Evolutionary conservation across 176 grass and related monocot species (phyloP).

Genomic region (Carex littledalei): DNA sequence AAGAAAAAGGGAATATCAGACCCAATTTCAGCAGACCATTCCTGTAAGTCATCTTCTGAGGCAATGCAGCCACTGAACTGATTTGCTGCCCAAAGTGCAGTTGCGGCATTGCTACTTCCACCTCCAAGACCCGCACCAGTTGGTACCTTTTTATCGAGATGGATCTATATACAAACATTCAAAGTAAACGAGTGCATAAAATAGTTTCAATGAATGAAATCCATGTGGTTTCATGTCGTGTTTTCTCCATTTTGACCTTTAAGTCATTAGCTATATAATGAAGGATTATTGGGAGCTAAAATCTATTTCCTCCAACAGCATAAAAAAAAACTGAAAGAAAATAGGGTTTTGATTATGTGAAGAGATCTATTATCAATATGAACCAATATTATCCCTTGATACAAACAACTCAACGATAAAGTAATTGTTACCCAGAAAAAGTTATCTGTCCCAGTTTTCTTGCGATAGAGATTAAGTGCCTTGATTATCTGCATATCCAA

Average conservation of each 20-base stretch:
- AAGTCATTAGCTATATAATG: background rate
- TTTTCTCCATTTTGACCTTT: background rate
- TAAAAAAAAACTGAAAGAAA: background rate
- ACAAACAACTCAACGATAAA: background rate
- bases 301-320: background rate
- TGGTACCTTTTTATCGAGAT: constrained; percentile 97
- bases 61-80: constrained; percentile 91
- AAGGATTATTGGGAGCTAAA: background rate
- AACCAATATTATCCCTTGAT: background rate
- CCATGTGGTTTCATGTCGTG: background rate
- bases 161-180: constrained; percentile 44
- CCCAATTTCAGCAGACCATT: constrained; percentile 98
- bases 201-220: background rate
- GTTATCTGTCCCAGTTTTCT: constrained; percentile 89
- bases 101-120: constrained; percentile 96
- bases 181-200: background rate
- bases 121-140: constrained; percentile 99
- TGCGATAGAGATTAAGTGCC: constrained; percentile 90
- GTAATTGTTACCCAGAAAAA: constrained; percentile 67
- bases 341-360: background rate
- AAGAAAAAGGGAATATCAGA: constrained; percentile 99
- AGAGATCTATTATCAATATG: background rate
- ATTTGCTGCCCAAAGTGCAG: constrained; percentile 96
- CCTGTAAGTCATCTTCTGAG: constrained; percentile 90
- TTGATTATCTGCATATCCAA: constrained; percentile 72